A percentile compares a stretch with the other conserved stretches of the same genome.
phyloP scores from a whole-genome alignment of 192 early-diverging fungal species.

The Mortierella claussenii region DNA sequence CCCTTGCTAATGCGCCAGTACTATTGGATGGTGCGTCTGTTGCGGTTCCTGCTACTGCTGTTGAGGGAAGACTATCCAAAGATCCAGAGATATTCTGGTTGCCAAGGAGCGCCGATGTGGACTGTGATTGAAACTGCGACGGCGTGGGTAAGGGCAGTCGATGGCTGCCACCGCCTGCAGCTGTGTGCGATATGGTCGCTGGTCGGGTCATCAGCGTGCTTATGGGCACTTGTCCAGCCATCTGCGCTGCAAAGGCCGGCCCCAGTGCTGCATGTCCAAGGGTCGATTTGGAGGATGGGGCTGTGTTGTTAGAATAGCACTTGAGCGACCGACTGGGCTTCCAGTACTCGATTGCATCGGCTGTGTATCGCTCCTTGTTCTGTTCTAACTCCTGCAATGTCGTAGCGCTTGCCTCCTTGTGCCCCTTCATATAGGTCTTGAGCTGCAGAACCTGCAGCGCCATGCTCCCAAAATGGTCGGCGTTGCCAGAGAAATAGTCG shows the following conservation, averaged over 20 bases:
- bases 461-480: conserved; percentile 50
- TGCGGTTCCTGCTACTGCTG: background rate
- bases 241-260: conserved; percentile 30
- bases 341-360: conserved; percentile 49
- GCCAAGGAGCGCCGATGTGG: background rate
- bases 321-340: conserved; percentile 52
- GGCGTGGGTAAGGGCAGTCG: conserved; percentile 12
- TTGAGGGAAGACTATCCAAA: background rate
- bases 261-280: conserved; percentile 30
- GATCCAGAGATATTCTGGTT: background rate
- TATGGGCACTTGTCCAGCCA: conserved; percentile 26
- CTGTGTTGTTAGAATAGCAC: conserved; percentile 21
- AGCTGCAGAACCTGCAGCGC: conserved; percentile 43
- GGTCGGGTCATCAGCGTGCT: conserved; percentile 13
- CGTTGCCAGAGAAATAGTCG: conserved; percentile 48
- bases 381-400: conserved; percentile 34
- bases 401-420: conserved; percentile 30
- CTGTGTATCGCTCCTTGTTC: conserved; percentile 43
- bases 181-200: conserved; percentile 26
- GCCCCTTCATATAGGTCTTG: conserved; percentile 49
- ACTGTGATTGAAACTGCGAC: conserved; percentile 22
- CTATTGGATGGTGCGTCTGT: conserved; percentile 1
- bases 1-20: background rate
- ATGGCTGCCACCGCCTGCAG: background rate
- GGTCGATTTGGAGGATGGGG: conserved; percentile 14